These are phyloP conservation scores for Hibiscus mutabilis DNA, from an alignment of 345 rosid species.

Conservation along the genomic window DNA sequence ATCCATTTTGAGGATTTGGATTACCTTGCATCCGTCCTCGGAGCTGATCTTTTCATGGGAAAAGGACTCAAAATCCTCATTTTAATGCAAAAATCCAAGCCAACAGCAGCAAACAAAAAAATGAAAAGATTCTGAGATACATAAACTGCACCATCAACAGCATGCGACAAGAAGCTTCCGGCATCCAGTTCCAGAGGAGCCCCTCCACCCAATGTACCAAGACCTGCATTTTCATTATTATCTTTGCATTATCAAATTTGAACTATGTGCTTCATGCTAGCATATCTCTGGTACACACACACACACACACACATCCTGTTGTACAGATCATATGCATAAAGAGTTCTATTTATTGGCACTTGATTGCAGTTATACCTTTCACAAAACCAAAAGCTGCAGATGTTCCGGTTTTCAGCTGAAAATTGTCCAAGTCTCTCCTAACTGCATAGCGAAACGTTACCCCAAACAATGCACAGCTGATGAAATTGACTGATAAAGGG, in stretches of 20 bases:
- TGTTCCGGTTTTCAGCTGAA: constrained; percentile 70
- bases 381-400: constrained; percentile 72
- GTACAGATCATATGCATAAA: background rate
- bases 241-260: background rate
- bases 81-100: constrained; percentile 56
- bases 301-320: no score
- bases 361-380: constrained; percentile 43
- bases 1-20: background rate
- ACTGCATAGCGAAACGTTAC: constrained; percentile 74
- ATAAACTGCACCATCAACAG: constrained; percentile 32
- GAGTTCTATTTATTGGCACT: background rate
- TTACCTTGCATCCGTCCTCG: constrained; percentile 9
- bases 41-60: constrained; percentile 27
- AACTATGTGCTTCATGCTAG: background rate
- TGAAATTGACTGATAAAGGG: constrained; percentile 45
- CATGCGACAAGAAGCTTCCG: constrained; percentile 42
- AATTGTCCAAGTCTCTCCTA: constrained; percentile 66
- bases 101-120: constrained; percentile 47
- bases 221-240: constrained; percentile 40
- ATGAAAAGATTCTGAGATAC: constrained; percentile 44
- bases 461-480: constrained; percentile 89
- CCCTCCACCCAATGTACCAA: constrained; percentile 50
- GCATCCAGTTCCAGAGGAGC: constrained; percentile 49
- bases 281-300: no score
- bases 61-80: constrained; percentile 44